Conservation (phyloP, 257 asterid genomes). For the Scutellaria minor region DNA sequence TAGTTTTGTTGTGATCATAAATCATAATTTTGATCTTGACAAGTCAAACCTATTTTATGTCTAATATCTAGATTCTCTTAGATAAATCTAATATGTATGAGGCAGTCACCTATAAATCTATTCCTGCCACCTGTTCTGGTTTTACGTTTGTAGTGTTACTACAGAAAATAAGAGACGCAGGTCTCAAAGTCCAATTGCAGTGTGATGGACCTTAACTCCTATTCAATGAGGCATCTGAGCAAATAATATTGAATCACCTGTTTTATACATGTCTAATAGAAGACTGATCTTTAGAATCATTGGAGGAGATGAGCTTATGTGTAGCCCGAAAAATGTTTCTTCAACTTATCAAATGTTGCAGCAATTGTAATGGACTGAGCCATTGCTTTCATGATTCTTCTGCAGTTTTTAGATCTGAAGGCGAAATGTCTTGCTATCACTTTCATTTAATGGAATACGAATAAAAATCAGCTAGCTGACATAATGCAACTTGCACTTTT, state of each 20-base stretch:
- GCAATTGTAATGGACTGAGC: conserved; percentile 20
- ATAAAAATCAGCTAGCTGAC: conserved; percentile 27
- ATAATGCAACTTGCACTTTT: conserved; percentile 22
- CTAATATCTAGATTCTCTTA: conserved; percentile 13
- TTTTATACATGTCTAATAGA: not conserved
- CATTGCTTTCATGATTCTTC: not conserved
- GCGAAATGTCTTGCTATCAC: conserved; percentile 3
- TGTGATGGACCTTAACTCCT: not conserved
- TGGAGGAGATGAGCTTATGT: conserved; percentile 6
- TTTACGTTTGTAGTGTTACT: not conserved
- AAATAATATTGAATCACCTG: conserved; percentile 6
- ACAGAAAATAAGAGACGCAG: not conserved
- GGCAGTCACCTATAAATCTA: conserved; percentile 24
- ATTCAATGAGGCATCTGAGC: conserved; percentile 14
- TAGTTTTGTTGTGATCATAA: conserved; percentile 26
- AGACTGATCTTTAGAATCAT: conserved; percentile 8
- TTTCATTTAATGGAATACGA: conserved; percentile 7
- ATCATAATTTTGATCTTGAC: conserved; percentile 19
- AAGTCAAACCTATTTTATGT: conserved; percentile 28
- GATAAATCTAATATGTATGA: conserved; percentile 22
- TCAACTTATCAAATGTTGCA: conserved; percentile 1
- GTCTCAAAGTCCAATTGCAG: conserved; percentile 10
- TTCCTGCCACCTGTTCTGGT: conserved; percentile 11
- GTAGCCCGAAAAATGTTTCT: conserved; percentile 1
- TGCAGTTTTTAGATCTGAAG: conserved; percentile 6